Evolutionary conservation across 768 basidiomycete genomes (phyloP), one percentile per base, ranked within the genome.

Genomic region (Hemileccinum impolitum): DNA sequence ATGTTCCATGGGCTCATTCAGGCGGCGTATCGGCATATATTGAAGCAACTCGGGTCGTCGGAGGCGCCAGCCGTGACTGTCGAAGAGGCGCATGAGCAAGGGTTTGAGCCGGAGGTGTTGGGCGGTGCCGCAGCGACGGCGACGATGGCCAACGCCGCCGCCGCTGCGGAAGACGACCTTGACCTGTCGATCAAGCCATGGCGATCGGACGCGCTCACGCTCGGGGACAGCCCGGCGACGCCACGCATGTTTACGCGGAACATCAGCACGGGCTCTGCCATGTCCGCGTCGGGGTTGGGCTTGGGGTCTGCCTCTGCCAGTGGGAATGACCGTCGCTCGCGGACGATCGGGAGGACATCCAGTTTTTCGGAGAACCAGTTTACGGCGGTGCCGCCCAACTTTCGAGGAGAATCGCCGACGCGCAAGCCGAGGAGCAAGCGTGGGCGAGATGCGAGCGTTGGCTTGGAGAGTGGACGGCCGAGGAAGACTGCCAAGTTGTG

Each of bases 1-100:
- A 54, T 56, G 28, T 84, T 78, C 58, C 75, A 75, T 36, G 80
- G 80, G 2, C 67, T 87, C 10, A 74, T 91, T 3, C 88, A 90
- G 58, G 75, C 75, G 0, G 90, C 82, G 0, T 91, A 84, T 60
- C 76, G 83, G 11, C 58, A 67, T 7, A 66, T 79, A 4, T 45
- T 77, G 4, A 56, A 56, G 43, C 14, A 36, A 2, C 55, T 72
- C 21, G 53, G 39, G 0, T 46, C 59, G 38, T 19, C 41, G 40
- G 31, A 42, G 1, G 31, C 39, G 7, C 39, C 44, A 10, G 38
- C 40, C 7, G 45, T 39, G 43, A 19, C 45, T n/a, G 35, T 37
- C 6, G 41, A 52, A 21, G 49, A 48, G 39, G 31, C 1, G 13
- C 18, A 23, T 23, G 23, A 35, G 4, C 48, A 66, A 0, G 64